These are phyloP conservation scores for Trypethelium eluteriae DNA, from an alignment of 495 filamentous ascomycete species.

Conservation along the genomic window DNA sequence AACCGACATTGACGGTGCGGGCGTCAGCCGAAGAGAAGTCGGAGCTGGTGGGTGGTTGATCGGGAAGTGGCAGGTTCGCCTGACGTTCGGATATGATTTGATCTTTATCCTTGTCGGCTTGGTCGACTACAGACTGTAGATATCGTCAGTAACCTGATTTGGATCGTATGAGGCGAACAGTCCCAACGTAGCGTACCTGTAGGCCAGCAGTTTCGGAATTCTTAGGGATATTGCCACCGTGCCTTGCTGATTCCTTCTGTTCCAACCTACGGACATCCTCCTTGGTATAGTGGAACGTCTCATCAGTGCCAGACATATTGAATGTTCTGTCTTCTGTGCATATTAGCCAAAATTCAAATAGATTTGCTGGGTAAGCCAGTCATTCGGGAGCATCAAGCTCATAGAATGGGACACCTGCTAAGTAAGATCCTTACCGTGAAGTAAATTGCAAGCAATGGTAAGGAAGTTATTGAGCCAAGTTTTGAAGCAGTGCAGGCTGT, in stretches of 20 bases:
- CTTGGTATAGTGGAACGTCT: constrained; percentile 46
- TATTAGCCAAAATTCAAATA: background rate
- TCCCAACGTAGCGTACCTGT: no score
- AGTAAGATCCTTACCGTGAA: no score
- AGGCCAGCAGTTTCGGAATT: no score
- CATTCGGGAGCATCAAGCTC: no score
- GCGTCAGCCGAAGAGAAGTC: constrained; percentile 69
- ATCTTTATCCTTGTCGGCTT: constrained; percentile 43
- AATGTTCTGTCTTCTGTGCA: background rate
- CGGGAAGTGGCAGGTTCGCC: constrained; percentile 69
- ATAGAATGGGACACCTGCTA: no score
- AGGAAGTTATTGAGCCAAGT: no score
- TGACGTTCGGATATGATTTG: constrained; percentile 56
- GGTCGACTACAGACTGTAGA: constrained; percentile 24
- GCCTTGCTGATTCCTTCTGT: no score
- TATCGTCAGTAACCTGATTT: no score
- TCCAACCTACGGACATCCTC: constrained; percentile 49
- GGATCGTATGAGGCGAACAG: no score
- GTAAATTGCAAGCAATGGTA: no score
- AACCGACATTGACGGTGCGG: constrained; percentile 59
- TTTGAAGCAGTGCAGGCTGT: background rate
- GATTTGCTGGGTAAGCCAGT: background rate
- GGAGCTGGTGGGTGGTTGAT: constrained; percentile 63
- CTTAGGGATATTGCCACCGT: no score
- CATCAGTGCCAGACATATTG: constrained; percentile 41